These are phyloP conservation scores for Phytophthora pinifolia DNA, from an alignment of 352 stramenopile species.

Conservation along the genomic window DNA sequence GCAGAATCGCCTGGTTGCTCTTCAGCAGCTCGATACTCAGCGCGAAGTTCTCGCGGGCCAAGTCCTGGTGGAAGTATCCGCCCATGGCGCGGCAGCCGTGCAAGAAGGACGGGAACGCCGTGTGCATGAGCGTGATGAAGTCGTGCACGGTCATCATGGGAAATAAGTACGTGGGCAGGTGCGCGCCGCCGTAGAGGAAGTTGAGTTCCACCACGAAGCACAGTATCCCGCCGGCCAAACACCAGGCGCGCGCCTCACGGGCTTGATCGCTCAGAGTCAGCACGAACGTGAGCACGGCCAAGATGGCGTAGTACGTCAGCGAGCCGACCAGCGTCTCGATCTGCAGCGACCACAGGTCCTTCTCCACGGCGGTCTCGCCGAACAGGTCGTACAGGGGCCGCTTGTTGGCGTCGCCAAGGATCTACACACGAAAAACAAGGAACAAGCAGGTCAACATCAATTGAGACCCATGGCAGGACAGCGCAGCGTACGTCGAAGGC, in stretches of 20 bases:
- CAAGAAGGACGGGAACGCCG: slow-evolving; percentile 95
- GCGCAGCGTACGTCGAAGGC: slow-evolving; percentile 90
- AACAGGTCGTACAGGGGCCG: slow-evolving; percentile 97
- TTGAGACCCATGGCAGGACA: not conserved
- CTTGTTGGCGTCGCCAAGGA: slow-evolving; percentile 90
- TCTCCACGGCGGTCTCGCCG: slow-evolving; percentile 87
- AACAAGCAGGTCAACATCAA: slow-evolving; percentile 6
- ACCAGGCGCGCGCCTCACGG: slow-evolving; percentile 90
- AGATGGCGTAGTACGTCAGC: slow-evolving; percentile 95
- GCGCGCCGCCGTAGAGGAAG: slow-evolving; percentile 69
- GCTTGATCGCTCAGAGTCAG: slow-evolving; percentile 93
- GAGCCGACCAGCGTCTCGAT: slow-evolving; percentile 92
- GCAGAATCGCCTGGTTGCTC: slow-evolving; percentile 81
- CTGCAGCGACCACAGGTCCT: slow-evolving; percentile 87
- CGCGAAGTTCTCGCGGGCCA: slow-evolving; percentile 71
- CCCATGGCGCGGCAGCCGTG: slow-evolving; percentile 96
- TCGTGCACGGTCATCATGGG: slow-evolving; percentile 91
- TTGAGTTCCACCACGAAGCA: slow-evolving; percentile 95
- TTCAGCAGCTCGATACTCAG: slow-evolving; percentile 77
- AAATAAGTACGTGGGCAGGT: slow-evolving; percentile 63
- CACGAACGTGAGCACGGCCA: slow-evolving; percentile 95
- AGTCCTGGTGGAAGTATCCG: slow-evolving; percentile 84
- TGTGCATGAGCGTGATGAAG: slow-evolving; percentile 91
- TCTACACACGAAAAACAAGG: slow-evolving; percentile 11
- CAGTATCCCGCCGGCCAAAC: slow-evolving; percentile 92